Percentiles rank a stretch among this genome's conserved stretches.
These are phyloP conservation scores for Schizonepeta tenuifolia DNA, from an alignment of 257 asterid species.

Conservation along the genomic window DNA sequence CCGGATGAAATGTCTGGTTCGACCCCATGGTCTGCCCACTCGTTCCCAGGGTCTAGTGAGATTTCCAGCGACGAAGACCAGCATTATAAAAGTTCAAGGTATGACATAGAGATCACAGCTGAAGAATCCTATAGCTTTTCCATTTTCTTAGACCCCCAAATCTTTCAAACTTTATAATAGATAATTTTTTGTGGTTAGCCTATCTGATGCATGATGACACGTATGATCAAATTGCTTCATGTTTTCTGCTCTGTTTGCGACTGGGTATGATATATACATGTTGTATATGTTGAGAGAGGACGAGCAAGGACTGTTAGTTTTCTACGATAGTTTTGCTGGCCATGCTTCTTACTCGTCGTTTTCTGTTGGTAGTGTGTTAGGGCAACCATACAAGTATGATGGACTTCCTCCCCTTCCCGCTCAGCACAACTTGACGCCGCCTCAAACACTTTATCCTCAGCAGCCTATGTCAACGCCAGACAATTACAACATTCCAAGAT, in stretches of 20 bases:
- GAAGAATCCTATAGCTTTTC: not conserved
- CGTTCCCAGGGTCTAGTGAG: slow-evolving; percentile 60
- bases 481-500: slow-evolving; percentile 68
- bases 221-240: not conserved
- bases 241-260: not conserved
- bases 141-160: not conserved
- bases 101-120: slow-evolving; percentile 3
- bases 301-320: not conserved
- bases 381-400: slow-evolving; percentile 70
- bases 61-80: slow-evolving; percentile 79
- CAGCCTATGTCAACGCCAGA: slow-evolving; percentile 95
- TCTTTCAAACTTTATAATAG: not conserved
- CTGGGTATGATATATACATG: not conserved
- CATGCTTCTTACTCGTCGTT: slow-evolving; percentile 1
- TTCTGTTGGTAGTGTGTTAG: slow-evolving; percentile 40
- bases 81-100: slow-evolving; percentile 61
- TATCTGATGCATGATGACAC: not conserved
- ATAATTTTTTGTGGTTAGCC: not conserved
- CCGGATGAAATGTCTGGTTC: slow-evolving; percentile 88
- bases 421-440: slow-evolving; percentile 87
- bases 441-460: slow-evolving; percentile 96
- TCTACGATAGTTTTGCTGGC: not conserved
- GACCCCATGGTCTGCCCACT: slow-evolving; percentile 64
- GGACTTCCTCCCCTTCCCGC: slow-evolving; percentile 94
- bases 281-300: not conserved